These are phyloP conservation scores for Coccinonectria pachysandricola DNA, from an alignment of 2,329 filamentous ascomycete genomes.

Conservation along the genomic window DNA sequence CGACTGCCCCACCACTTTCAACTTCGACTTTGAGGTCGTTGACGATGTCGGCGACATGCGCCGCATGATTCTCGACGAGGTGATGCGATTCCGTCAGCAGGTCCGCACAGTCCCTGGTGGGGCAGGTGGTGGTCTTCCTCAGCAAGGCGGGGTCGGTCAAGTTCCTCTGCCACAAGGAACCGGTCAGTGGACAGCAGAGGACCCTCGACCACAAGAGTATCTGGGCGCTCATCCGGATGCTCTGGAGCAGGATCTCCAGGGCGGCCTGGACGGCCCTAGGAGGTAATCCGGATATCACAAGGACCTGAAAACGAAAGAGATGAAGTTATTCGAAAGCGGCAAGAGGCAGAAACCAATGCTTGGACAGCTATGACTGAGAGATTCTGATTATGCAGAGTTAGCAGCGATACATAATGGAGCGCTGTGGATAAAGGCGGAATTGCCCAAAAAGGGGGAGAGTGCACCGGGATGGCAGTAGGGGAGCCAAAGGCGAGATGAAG, in stretches of 20 bases:
- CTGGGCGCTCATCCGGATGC: slow-evolving; percentile 34
- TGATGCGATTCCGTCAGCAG: slow-evolving; percentile 66
- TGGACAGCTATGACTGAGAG: too few species aligned
- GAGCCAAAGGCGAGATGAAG: too few species aligned
- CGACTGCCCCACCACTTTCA: slow-evolving; percentile 83
- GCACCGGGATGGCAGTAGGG: too few species aligned
- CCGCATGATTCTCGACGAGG: slow-evolving; percentile 94
- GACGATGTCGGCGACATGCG: slow-evolving; percentile 94
- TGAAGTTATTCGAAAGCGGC: too few species aligned
- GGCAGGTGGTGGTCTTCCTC: slow-evolving; percentile 24
- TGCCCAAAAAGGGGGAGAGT: too few species aligned
- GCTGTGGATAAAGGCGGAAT: too few species aligned
- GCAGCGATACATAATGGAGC: too few species aligned
- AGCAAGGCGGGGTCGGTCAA: slow-evolving; percentile 29
- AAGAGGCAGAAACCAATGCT: too few species aligned
- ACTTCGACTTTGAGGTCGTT: slow-evolving; percentile 97
- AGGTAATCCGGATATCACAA: too few species aligned
- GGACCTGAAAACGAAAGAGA: too few species aligned
- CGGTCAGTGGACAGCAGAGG: slow-evolving; percentile 47
- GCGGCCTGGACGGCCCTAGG: slow-evolving; percentile 27
- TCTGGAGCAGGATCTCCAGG: slow-evolving; percentile 50
- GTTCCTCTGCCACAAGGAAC: slow-evolving; percentile 43
- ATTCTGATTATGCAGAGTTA: too few species aligned
- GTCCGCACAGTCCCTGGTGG: slow-evolving; percentile 40
- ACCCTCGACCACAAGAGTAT: slow-evolving; percentile 51